Percentiles rank a stretch among this genome's conserved stretches.
Conservation (phyloP, 176 grass and related monocot genomes). For the Carex parvula region DNA sequence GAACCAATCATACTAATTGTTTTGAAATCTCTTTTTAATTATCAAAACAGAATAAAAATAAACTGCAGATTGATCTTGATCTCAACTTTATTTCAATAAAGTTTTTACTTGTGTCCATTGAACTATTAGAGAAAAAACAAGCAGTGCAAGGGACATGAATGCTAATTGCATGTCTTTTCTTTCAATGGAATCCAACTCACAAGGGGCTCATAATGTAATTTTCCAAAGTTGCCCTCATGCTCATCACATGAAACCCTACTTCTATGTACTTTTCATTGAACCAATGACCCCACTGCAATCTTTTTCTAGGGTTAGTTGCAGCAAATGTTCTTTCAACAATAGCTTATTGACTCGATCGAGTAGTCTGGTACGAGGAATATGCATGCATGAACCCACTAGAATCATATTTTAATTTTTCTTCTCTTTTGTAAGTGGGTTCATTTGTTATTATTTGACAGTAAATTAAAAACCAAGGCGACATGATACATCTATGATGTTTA, state of each 20-base stretch:
- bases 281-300: conserved; percentile 3
- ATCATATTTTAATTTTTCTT: background rate
- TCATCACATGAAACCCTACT: conserved; percentile 6
- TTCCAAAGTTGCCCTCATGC: conserved; percentile 4
- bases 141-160: background rate
- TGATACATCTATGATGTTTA: background rate
- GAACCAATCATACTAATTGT: no score
- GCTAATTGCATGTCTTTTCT: conserved; percentile 15
- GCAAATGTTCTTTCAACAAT: conserved; percentile 14
- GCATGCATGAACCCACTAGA: no score
- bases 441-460: background rate
- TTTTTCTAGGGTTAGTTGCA: background rate
- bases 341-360: background rate
- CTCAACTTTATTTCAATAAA: background rate
- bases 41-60: no score
- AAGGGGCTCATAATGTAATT: conserved; percentile 2
- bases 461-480: background rate
- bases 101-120: background rate
- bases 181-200: conserved; percentile 15
- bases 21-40: no score
- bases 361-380: conserved; percentile 16
- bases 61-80: background rate
- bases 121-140: background rate
- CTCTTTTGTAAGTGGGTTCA: background rate
- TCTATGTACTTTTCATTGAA: background rate